Percentiles rank a stretch among this genome's conserved stretches.
Conservation (phyloP, 78 protist species). For the Dictyostelium firmibasis region DNA sequence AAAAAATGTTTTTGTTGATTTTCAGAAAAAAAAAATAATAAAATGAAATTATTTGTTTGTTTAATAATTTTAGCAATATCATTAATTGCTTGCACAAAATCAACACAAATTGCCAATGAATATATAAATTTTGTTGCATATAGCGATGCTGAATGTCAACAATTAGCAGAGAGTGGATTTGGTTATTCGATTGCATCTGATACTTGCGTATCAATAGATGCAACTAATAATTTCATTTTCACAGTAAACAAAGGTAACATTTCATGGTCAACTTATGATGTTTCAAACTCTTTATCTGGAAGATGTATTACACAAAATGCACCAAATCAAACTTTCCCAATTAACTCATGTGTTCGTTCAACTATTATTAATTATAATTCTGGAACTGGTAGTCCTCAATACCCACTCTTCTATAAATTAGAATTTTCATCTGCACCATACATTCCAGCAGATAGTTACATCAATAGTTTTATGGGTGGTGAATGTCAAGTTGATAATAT, state of each 20-base stretch:
- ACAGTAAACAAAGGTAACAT: neutral
- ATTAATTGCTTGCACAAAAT: neutral
- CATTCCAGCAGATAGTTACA: neutral
- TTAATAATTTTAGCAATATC: neutral
- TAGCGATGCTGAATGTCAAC: neutral
- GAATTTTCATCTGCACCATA: neutral
- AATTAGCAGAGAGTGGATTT: neutral
- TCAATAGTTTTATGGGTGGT: neutral
- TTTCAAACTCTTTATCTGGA: too few species aligned
- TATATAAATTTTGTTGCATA: neutral
- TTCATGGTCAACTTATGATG: neutral
- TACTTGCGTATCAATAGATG: neutral
- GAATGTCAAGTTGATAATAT: neutral
- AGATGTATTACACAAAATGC: neutral
- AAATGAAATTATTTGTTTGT: neutral
- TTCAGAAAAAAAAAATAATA: too few species aligned
- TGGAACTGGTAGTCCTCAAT: neutral
- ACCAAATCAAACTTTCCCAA: neutral
- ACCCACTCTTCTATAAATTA: neutral
- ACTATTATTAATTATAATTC: too few species aligned
- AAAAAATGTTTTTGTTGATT: too few species aligned
- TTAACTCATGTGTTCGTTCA: neutral
- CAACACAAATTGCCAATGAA: neutral
- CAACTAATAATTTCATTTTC: neutral
- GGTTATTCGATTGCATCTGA: neutral